Evolutionary conservation across 1,139 yeast species (phyloP), one percentile per base, ranked within the genome.

Genomic region (Geotrichum carabidarum): DNA sequence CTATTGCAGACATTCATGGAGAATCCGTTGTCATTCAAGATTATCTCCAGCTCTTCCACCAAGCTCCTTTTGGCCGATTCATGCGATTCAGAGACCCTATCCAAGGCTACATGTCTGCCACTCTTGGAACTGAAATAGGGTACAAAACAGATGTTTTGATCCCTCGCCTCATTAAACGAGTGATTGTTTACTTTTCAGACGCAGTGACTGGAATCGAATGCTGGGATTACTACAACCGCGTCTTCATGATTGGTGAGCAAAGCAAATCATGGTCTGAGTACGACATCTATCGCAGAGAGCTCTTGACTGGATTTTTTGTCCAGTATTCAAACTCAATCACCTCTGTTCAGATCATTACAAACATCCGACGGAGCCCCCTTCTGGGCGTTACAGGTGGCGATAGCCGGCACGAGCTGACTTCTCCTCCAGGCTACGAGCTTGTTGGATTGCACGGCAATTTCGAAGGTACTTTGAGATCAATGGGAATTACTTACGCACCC

Each of bases 281-380:
- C 57, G 67, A 66, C 1, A 65, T 90, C 9, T 71, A 72, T 1
- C 70, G 68, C 0, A 87, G 81, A 38, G 96, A 91, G 65, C 60
- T 62, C 9, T 73, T 93, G 7, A 67, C 74, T 3, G 85, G 83
- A 41, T 74, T 91, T 55, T 76, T 78, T 54, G 72, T 88, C 47
- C 76, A 95, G 59, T 76, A 82, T 51, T 98, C 98, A 7, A 83
- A 78, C 1, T 91, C 97, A 97, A 75, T 93, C n/a, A 98, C 93
- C 73, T 95, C 86, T 1, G 72, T 88, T 17, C 94, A 86, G 64
- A 68, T 84, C 40, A 67, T 79, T 6, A 80, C 94, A 18, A 79
- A 74, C 58, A 48, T 57, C 12, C 59, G 67, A 31, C 63, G 67
- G 42, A 60, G 68, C 27, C 78, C 78, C 27, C 63, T 70, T 44